A percentile compares a stretch with the other conserved stretches of the same genome.
Evolutionary conservation across 495 filamentous ascomycete species (phyloP).

Genomic region (Neurospora hispaniola): DNA sequence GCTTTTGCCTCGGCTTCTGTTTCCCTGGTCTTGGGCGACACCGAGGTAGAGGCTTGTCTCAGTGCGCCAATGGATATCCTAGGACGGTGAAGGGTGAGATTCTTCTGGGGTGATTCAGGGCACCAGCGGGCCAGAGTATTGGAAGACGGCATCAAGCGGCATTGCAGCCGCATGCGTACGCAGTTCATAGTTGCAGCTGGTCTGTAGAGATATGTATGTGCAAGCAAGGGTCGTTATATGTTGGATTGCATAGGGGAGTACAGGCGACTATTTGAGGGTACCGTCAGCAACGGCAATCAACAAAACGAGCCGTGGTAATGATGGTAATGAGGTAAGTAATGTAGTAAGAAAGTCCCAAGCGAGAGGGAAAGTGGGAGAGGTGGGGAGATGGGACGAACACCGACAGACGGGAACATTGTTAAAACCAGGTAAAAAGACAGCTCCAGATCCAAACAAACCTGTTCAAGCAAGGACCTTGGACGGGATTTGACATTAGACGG

Average conservation of each 20-base stretch:
- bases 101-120: background rate
- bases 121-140: background rate
- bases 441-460: no score
- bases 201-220: background rate
- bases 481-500: no score
- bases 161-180: constrained; percentile 9
- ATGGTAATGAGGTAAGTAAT: no score
- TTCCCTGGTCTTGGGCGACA: background rate
- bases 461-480: no score
- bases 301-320: background rate
- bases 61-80: background rate
- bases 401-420: no score
- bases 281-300: background rate
- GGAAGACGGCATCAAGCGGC: constrained; percentile 4
- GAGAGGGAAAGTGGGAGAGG: background rate
- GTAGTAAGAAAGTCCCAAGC: no score
- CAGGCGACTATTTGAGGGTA: background rate
- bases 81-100: background rate
- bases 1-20: constrained; percentile 21
- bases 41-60: constrained; percentile 1
- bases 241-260: background rate
- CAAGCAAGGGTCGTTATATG: background rate
- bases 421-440: no score
- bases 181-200: constrained; percentile 11
- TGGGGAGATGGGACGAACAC: background rate